These are phyloP conservation scores for Rhododendron henanense DNA, from an alignment of 148 eudicot species.

Conservation along the genomic window DNA sequence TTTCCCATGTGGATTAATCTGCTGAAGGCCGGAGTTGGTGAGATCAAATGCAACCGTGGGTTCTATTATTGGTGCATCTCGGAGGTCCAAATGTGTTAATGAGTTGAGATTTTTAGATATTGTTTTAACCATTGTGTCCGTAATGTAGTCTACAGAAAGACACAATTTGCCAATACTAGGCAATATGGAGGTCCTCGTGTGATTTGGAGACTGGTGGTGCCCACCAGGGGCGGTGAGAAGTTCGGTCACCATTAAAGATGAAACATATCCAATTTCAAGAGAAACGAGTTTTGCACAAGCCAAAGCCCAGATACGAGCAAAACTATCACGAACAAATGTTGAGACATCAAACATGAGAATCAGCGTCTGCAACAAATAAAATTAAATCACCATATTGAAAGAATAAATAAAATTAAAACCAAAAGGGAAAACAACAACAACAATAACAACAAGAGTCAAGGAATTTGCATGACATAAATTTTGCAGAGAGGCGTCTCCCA, in stretches of 20 bases:
- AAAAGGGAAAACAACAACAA: background rate
- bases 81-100: slow-evolving; percentile 82
- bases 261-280: slow-evolving; percentile 71
- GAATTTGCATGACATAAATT: background rate
- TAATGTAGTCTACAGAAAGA: slow-evolving; percentile 90
- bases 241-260: slow-evolving; percentile 81
- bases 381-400: background rate
- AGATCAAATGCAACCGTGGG: slow-evolving; percentile 77
- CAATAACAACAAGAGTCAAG: background rate
- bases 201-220: slow-evolving; percentile 37
- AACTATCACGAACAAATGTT: slow-evolving; percentile 65
- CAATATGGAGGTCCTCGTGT: slow-evolving; percentile 38
- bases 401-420: background rate
- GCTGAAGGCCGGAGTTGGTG: slow-evolving; percentile 80
- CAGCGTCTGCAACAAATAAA: slow-evolving; percentile 51
- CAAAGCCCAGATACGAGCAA: slow-evolving; percentile 79
- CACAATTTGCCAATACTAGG: slow-evolving; percentile 65
- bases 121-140: slow-evolving; percentile 76
- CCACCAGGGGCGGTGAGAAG: slow-evolving; percentile 60
- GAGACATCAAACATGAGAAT: slow-evolving; percentile 89
- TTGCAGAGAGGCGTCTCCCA: background rate
- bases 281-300: slow-evolving; percentile 63
- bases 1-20: slow-evolving; percentile 73
- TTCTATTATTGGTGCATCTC: slow-evolving; percentile 90
- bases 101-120: slow-evolving; percentile 57